These are phyloP conservation scores for Quercus phellos DNA, from an alignment of 331 rosid genomes.

Conservation along the genomic window DNA sequence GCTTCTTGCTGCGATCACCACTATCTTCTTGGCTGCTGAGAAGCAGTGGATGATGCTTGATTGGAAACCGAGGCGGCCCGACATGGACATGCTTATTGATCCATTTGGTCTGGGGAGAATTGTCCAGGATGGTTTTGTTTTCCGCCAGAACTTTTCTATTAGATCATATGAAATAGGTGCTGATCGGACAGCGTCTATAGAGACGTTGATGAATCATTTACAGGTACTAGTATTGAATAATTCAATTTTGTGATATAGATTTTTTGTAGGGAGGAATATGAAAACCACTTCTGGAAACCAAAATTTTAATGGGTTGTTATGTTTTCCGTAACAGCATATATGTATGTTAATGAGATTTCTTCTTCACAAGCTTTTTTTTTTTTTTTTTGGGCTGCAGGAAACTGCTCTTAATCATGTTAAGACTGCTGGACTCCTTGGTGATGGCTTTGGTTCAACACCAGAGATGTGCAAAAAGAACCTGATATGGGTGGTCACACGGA, in stretches of 20 bases:
- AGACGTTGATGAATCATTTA: constrained; percentile 92
- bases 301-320: neutral
- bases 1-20: constrained; percentile 99
- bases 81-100: constrained; percentile 84
- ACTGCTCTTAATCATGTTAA: constrained; percentile 97
- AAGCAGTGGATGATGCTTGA: constrained; percentile 99
- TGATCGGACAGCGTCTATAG: constrained; percentile 94
- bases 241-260: neutral
- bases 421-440: constrained; percentile 84
- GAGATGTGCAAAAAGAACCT: constrained; percentile 91
- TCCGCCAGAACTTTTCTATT: constrained; percentile 87
- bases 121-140: constrained; percentile 95
- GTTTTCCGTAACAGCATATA: neutral
- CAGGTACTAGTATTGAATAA: constrained; percentile 42
- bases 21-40: constrained; percentile 93
- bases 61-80: constrained; percentile 94
- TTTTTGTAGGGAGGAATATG: neutral
- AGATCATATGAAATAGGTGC: constrained; percentile 99
- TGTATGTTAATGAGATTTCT: neutral
- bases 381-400: constrained; percentile 60
- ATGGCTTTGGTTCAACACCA: constrained; percentile 97
- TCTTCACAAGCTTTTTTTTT: constrained; percentile 1
- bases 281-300: neutral
- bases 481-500: constrained; percentile 92
- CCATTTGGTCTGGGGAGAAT: constrained; percentile 85